Base-by-base conservation (phyloP, 2,329 filamentous ascomycete species). In the Coniochaeta hoffmannii region DNA sequence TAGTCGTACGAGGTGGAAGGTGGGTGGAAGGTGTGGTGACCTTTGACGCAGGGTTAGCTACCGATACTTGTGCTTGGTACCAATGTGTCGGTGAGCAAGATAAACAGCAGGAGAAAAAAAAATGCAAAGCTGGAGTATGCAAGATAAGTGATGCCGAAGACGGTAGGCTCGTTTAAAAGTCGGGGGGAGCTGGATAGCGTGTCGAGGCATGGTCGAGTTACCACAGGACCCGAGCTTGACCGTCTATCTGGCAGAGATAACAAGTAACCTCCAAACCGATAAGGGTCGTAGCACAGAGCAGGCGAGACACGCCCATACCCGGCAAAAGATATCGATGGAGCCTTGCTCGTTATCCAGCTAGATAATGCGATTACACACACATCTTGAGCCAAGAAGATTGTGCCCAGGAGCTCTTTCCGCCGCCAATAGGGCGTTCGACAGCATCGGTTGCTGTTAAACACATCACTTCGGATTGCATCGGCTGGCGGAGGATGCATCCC, bases 401-500 rank as follows among this genome's bases (percentile, higher is more conserved):
- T n/a, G n/a, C n/a, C n/a, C n/a, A n/a, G 30, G 12, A 36, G 41
- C 6, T 46, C 4, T 15, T 28, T 12, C 5, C 3, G 11, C 30
- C 30, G 41, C 12, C 41, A 15, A 28, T 26, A 26, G 36, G 36
- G 41, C 41, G 22, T 9, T 28, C 3, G 41, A 46, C 19, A 11
- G 22, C 41, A 46, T 28, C 26, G 41, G 55, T 50, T 35, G 35
- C 38, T 54, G 50, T 51, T 46, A 11, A 22, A 24, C 31, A 28
- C n/a, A n/a, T n/a, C n/a, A n/a, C n/a, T n/a, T 54, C 34, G n/a
- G 35, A 24, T 50, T 46, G 41, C 41, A 46, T 46, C 41, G 41
- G 41, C 41, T 46, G 41, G 31, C 17, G 22, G 24, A 30, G 31
- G 22, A 35, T 56, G 54, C 56, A 55, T 53, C 55, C 28, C 32